Evolutionary conservation across 2,329 filamentous ascomycete genomes (phyloP).

Genomic region (Paecilomyces sp.): DNA sequence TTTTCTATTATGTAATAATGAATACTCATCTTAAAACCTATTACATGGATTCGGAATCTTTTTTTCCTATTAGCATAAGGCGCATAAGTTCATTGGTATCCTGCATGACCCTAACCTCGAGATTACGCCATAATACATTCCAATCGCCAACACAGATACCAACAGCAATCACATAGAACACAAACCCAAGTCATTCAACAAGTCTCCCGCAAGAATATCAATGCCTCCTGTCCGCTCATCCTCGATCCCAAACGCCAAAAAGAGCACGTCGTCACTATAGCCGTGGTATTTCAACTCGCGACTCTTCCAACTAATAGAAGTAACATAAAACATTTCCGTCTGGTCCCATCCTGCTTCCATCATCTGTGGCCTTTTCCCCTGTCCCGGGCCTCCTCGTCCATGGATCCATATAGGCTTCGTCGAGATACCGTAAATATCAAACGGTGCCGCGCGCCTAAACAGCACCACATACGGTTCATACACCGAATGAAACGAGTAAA

Average conservation of each 20-base stretch:
- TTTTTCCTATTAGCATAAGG: not conserved
- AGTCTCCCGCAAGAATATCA: not conserved
- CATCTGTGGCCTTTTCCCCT: slow-evolving; percentile 13
- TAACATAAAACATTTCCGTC: slow-evolving; percentile 52
- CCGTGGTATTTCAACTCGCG: slow-evolving; percentile 46
- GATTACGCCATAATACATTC: not conserved
- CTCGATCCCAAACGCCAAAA: slow-evolving; percentile 52
- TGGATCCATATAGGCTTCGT: slow-evolving; percentile 49
- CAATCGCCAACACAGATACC: not conserved
- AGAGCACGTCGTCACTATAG: slow-evolving; percentile 49
- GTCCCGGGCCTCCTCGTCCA: slow-evolving; percentile 34
- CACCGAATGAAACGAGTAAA: not conserved
- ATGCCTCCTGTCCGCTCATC: not conserved
- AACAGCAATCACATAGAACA: not conserved
- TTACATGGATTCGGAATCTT: not conserved
- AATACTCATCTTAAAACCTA: no score
- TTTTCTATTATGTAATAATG: no score
- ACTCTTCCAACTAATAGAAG: slow-evolving; percentile 50
- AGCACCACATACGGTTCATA: slow-evolving; percentile 33
- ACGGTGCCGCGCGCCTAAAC: slow-evolving; percentile 43
- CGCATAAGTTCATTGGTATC: not conserved
- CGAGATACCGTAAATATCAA: slow-evolving; percentile 45
- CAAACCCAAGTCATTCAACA: not conserved
- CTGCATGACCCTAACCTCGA: not conserved
- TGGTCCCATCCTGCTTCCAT: not conserved